Base-by-base conservation (phyloP, 2,329 filamentous ascomycete genomes). In the Diaporthe sp. region DNA sequence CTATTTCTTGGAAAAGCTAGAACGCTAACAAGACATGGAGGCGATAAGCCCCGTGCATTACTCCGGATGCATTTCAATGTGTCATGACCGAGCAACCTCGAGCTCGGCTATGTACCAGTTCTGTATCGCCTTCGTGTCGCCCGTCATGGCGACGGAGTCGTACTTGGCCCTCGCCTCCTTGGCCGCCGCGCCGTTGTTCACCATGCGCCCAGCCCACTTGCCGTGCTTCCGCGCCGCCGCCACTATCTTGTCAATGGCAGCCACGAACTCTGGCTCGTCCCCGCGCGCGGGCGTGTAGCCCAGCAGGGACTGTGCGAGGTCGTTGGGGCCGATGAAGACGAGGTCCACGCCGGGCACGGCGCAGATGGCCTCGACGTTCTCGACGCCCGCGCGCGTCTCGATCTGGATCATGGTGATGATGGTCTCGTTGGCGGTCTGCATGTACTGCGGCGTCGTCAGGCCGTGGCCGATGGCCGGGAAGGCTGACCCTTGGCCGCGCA, bases 191-290 rank as follows among this genome's bases (percentile, higher is more conserved):
- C 85, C 85, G 77, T 88, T 83, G 74, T 87, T 87, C 1, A 85
- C 83, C 82, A 89, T 83, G 2, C 86, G 83, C 0, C 82, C 87
- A 5, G 84, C 83, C 87, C 86, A 88, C 80, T 89, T 90, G 4
- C 87, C 87, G 76, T 89, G 82, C 77, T 83, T 86, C 54, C 82
- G 79, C 0, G 84, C 87, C 12, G 87, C 85, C 33, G 81, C 78
- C 4, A 86, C 82, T 40, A 87, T 84, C 78, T 84, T 87, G 54
- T 87, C 82, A 38, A 89, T 80, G 2, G 87, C 87, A 72, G 78
- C 80, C 10, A 85, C 77, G 75, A 89, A 88, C 68, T 86, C 85
- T 8, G 86, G 85, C 80, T 89, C 86, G 67, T 87, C 84, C 0
- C 86, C 85, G 33, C 81, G 78, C 12, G 87, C 85, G 42, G 86